Conservation (phyloP, 495 filamentous ascomycete genomes). For the Thermochaetoides thermophila region DNA sequence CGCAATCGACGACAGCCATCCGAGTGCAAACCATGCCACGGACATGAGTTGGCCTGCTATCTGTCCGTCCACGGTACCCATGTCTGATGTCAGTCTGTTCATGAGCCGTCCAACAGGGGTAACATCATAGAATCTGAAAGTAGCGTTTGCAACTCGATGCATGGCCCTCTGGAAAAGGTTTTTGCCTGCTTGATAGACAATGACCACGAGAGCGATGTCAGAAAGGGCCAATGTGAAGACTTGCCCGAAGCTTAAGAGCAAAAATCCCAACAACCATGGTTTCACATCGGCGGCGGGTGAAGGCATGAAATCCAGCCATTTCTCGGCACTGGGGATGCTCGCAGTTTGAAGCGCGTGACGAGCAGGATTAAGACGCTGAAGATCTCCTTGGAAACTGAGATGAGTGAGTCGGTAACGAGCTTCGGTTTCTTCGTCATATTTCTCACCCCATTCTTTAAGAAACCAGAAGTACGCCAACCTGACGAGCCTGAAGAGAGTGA, state of each 20-base stretch:
- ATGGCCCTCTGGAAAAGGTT: conserved; percentile 55
- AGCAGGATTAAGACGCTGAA: no score
- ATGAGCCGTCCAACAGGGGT: conserved; percentile 73
- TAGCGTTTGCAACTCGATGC: conserved; percentile 54
- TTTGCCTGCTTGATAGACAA: conserved; percentile 62
- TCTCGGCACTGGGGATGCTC: conserved; percentile 5
- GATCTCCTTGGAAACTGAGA: no score
- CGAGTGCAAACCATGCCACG: conserved; percentile 48
- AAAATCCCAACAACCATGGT: conserved; percentile 60
- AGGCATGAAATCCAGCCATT: conserved; percentile 41
- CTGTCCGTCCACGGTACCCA: conserved; percentile 66
- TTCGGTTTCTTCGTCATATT: conserved; percentile 29
- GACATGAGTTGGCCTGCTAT: conserved; percentile 54
- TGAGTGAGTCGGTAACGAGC: no score
- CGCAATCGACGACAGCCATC: conserved; percentile 54
- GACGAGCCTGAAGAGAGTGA: conserved; percentile 43
- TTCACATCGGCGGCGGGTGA: conserved; percentile 48
- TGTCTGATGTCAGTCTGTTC: conserved; percentile 78
- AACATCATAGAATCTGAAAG: conserved; percentile 76
- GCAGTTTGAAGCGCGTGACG: conserved; percentile 1
- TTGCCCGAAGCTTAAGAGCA: conserved; percentile 42
- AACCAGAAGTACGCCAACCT: conserved; percentile 59
- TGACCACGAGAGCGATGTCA: conserved; percentile 47
- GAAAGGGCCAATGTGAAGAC: conserved; percentile 38
- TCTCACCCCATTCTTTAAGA: conserved; percentile 72